Evolutionary conservation across 176 grass and related monocot genomes (phyloP), one percentile per base, ranked within the genome.

Genomic region (Hyparrhenia diplandra): DNA sequence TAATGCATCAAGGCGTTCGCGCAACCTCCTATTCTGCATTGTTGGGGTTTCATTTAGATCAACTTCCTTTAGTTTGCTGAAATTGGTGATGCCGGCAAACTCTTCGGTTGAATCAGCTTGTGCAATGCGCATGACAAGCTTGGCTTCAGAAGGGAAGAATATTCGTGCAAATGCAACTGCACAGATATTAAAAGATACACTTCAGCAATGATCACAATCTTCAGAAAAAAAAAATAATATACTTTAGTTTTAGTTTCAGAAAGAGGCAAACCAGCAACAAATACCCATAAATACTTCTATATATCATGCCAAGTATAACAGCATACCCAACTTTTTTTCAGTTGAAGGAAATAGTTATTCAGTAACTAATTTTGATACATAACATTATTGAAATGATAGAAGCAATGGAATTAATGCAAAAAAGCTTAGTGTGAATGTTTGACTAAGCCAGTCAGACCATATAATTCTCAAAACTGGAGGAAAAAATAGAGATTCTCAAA

Each of bases 161-260:
- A 99, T 75, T 84, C 84, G 95, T 29, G 96, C 92, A 90, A 95
- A 99, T 61, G 96, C 96, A 93, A 99, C 92, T 99, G 82, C 49
- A 79, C 30, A 81, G 36, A 73, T 8, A 83, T 30, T 67, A 16
- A 69, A 23, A 18, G 8, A 67, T 5, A 75, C 2, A 58, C 21
- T 64, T 65, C 16, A 89, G 75, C 45, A 25, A 30, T 23, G 13
- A 32, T 31, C 41, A 55, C 59, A 45, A 64, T 67, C n/a, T n/a
- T n/a, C n/a, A n/a, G n/a, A n/a, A n/a, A n/a, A n/a, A n/a, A n/a
- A n/a, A n/a, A n/a, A 55, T 37, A 70, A 62, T 46, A n/a, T n/a
- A n/a, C n/a, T n/a, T n/a, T n/a, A n/a, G n/a, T 43, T 71, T 43
- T 34, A 84, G 46, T 73, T 67, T 79, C 65, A 70, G 84, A 12